phyloP scores from a whole-genome alignment of 441 rosid species.

The Adansonia rubrostipa region DNA sequence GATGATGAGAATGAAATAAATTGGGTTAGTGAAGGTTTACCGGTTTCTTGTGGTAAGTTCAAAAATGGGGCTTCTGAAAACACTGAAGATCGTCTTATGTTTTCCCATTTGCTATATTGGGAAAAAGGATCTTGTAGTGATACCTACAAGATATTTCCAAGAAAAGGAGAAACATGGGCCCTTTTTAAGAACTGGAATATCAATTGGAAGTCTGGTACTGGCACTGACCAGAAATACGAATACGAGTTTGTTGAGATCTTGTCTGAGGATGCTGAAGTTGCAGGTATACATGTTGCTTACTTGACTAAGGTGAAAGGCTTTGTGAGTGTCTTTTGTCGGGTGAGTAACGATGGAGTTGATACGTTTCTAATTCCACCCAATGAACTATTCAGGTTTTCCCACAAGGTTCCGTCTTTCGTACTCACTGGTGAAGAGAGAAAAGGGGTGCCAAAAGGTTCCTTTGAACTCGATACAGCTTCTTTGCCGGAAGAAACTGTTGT shows the following conservation, averaged over 20 bases:
- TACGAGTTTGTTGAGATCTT: slow-evolving; percentile 83
- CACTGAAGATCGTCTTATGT: slow-evolving; percentile 50
- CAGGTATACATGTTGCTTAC: slow-evolving; percentile 54
- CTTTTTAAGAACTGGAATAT: slow-evolving; percentile 72
- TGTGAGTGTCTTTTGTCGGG: slow-evolving; percentile 53
- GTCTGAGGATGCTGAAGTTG: slow-evolving; percentile 46
- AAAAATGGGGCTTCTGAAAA: slow-evolving; percentile 43
- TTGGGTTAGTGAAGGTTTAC: slow-evolving; percentile 51
- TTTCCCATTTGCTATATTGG: slow-evolving; percentile 61
- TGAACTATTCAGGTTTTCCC: slow-evolving; percentile 64
- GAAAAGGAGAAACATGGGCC: slow-evolving; percentile 85
- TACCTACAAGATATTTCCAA: slow-evolving; percentile 60
- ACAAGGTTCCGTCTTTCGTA: slow-evolving; percentile 60
- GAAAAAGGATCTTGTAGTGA: slow-evolving; percentile 30
- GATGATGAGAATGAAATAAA: slow-evolving; percentile 46
- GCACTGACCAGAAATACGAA: slow-evolving; percentile 46
- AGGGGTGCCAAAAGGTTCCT: slow-evolving; percentile 61
- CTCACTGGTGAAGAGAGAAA: slow-evolving; percentile 61
- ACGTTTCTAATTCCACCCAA: slow-evolving; percentile 40
- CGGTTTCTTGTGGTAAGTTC: slow-evolving; percentile 67
- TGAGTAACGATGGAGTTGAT: slow-evolving; percentile 34
- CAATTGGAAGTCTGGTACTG: slow-evolving; percentile 50
- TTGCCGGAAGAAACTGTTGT: slow-evolving; percentile 55
- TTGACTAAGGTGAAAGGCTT: slow-evolving; percentile 77
- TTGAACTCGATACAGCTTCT: slow-evolving; percentile 71